Percentiles rank a stretch among this genome's conserved stretches.
These are phyloP conservation scores for Fusarium miscanthi DNA, from an alignment of 2,329 filamentous ascomycete species.

Conservation along the genomic window DNA sequence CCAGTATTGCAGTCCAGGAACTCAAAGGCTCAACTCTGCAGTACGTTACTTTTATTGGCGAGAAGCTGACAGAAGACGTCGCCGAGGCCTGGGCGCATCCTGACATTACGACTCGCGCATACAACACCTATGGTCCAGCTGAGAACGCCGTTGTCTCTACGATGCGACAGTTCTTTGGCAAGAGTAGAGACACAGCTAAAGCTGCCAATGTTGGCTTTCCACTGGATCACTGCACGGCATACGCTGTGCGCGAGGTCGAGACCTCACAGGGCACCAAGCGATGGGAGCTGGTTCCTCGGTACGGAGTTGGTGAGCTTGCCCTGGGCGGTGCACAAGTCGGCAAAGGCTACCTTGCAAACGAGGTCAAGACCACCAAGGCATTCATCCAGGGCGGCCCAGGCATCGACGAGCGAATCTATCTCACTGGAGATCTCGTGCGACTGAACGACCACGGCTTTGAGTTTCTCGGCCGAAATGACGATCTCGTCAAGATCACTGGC, in stretches of 20 bases:
- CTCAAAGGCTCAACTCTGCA: conserved; percentile 17
- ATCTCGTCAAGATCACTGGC: conserved; percentile 26
- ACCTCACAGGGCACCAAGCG: neutral
- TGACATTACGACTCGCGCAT: conserved; percentile 11
- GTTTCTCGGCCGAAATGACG: conserved; percentile 26
- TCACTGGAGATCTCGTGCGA: conserved; percentile 27
- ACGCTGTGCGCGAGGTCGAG: conserved; percentile 21
- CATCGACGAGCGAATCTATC: conserved; percentile 21
- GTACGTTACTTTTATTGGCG: conserved; percentile 22
- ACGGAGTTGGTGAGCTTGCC: conserved; percentile 26
- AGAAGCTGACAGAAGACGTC: conserved; percentile 27
- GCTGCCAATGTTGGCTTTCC: conserved; percentile 28
- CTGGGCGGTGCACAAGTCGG: conserved; percentile 18
- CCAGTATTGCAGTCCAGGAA: conserved; percentile 18
- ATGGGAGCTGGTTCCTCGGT: conserved; percentile 30
- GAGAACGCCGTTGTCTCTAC: conserved; percentile 30
- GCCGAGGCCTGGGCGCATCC: conserved; percentile 24
- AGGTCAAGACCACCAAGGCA: conserved; percentile 21
- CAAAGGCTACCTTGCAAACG: conserved; percentile 22
- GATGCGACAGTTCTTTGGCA: conserved; percentile 18
- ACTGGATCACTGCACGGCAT: conserved; percentile 12
- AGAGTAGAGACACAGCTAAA: conserved; percentile 14
- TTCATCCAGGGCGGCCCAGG: conserved; percentile 20
- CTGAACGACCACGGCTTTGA: conserved; percentile 28
- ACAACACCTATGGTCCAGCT: conserved; percentile 20